Evolutionary conservation across 1,284 basidiomycete species (phyloP).

Genomic region (Ustilago curta): DNA sequence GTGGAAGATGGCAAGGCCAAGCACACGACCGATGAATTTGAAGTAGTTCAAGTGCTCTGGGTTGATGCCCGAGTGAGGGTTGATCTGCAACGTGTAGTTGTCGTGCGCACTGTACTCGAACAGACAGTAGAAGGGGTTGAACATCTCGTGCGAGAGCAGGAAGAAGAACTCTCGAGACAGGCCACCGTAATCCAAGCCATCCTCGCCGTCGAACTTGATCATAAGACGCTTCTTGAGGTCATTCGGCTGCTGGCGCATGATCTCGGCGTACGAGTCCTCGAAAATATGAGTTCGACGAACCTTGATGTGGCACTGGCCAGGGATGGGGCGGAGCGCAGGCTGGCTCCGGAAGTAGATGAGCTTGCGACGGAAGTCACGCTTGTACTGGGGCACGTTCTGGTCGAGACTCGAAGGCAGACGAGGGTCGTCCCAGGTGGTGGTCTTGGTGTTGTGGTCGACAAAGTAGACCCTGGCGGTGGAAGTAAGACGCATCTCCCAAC

Average conservation of each 20-base stretch:
- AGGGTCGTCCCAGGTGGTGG: slow-evolving; percentile 94
- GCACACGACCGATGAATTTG: slow-evolving; percentile 95
- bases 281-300: slow-evolving; percentile 91
- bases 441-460: slow-evolving; percentile 93
- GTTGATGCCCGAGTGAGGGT: slow-evolving; percentile 96
- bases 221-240: slow-evolving; percentile 96
- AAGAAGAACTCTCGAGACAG: slow-evolving; percentile 99
- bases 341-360: slow-evolving; percentile 99
- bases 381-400: slow-evolving; percentile 97
- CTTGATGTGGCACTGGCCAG: slow-evolving; percentile 96
- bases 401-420: slow-evolving; percentile 84
- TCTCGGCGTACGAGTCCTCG: slow-evolving; percentile 94
- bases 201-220: slow-evolving; percentile 99
- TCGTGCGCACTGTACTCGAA: slow-evolving; percentile 99
- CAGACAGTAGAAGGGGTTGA: slow-evolving; percentile 86
- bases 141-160: slow-evolving; percentile 91
- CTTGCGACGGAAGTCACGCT: slow-evolving; percentile 98
- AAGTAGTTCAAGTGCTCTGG: slow-evolving; percentile 99
- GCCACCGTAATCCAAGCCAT: slow-evolving; percentile 97
- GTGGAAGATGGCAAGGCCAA: slow-evolving; percentile 98
- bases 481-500: slow-evolving; percentile 97
- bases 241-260: slow-evolving; percentile 93
- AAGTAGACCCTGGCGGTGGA: slow-evolving; percentile 93
- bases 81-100: slow-evolving; percentile 99
- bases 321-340: slow-evolving; percentile 83